These are phyloP conservation scores for Verruconis gallopava DNA, from an alignment of 2,329 filamentous ascomycete species.

Conservation along the genomic window DNA sequence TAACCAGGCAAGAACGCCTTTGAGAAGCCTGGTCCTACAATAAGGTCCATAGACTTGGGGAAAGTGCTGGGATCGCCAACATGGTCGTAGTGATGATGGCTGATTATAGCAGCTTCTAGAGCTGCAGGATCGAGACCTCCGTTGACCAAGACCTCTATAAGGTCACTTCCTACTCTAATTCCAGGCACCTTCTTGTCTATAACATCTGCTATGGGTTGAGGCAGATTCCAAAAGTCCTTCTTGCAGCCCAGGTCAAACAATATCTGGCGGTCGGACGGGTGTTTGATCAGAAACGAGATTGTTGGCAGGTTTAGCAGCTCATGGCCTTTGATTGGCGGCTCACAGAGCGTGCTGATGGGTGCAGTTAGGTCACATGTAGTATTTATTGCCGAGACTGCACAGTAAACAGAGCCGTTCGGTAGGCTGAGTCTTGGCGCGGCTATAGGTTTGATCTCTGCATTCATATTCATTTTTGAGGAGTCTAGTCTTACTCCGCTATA, in stretches of 20 bases:
- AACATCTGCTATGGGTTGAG: background rate
- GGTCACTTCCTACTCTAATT: background rate
- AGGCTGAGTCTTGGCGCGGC: too few species aligned
- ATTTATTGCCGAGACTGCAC: too few species aligned
- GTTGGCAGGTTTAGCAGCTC: slow-evolving; percentile 1
- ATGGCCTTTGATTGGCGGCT: background rate
- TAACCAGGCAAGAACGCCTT: slow-evolving; percentile 34
- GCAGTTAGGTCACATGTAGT: background rate
- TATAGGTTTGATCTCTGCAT: too few species aligned
- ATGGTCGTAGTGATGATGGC: slow-evolving; percentile 36
- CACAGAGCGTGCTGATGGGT: background rate
- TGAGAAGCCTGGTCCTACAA: slow-evolving; percentile 42
- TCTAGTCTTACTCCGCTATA: too few species aligned
- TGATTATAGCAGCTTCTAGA: slow-evolving; percentile 11
- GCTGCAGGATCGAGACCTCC: background rate
- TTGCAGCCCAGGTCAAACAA: slow-evolving; percentile 5
- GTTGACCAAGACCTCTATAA: background rate
- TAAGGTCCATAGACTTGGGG: slow-evolving; percentile 30
- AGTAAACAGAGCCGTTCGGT: too few species aligned
- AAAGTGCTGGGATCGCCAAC: slow-evolving; percentile 38
- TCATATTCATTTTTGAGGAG: too few species aligned
- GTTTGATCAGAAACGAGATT: slow-evolving; percentile 5
- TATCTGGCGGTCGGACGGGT: background rate
- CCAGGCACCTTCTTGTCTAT: background rate
- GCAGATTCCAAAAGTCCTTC: slow-evolving; percentile 8